A percentile compares a stretch with the other conserved stretches of the same genome.
Conservation (phyloP, 73 alveolate species). For the Effrenium voratum region DNA sequence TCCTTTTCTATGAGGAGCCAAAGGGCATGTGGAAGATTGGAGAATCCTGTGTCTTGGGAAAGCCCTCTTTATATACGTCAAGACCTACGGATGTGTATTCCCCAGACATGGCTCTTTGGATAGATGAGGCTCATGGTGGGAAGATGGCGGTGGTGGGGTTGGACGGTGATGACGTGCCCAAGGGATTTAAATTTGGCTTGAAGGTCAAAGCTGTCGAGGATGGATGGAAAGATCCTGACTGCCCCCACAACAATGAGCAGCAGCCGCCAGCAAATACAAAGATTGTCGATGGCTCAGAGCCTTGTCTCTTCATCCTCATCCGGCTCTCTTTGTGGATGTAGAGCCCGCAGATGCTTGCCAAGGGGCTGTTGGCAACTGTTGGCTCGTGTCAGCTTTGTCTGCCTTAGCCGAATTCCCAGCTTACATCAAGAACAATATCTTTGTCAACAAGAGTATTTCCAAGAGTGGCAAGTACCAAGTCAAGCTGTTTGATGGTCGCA, state of each 20-base stretch:
- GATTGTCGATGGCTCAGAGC: conserved; percentile 11
- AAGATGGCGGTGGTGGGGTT: not conserved
- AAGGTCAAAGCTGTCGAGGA: not conserved
- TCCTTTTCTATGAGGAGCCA: not conserved
- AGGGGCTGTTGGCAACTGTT: not conserved
- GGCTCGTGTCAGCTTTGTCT: not conserved
- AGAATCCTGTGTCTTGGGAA: not conserved
- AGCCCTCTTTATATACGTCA: not conserved
- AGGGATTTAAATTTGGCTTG: not conserved
- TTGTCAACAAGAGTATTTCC: not conserved
- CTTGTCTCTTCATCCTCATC: not conserved
- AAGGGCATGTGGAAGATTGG: not conserved
- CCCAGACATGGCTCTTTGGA: not conserved
- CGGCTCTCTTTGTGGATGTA: not conserved
- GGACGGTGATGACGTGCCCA: not conserved
- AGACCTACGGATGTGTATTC: not conserved
- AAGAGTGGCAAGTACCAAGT: not conserved
- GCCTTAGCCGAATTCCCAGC: conserved; percentile 4
- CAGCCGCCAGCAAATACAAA: not conserved
- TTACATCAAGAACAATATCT: not conserved
- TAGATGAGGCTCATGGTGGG: not conserved
- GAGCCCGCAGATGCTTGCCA: conserved; percentile 15
- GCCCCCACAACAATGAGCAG: not conserved
- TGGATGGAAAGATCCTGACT: conserved; percentile 34
- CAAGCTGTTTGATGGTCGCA: not conserved